Percentiles rank a stretch among this genome's conserved stretches.
These are phyloP conservation scores for Blastobotrys mokoenaii DNA, from an alignment of 805 yeast genomes.

Conservation along the genomic window DNA sequence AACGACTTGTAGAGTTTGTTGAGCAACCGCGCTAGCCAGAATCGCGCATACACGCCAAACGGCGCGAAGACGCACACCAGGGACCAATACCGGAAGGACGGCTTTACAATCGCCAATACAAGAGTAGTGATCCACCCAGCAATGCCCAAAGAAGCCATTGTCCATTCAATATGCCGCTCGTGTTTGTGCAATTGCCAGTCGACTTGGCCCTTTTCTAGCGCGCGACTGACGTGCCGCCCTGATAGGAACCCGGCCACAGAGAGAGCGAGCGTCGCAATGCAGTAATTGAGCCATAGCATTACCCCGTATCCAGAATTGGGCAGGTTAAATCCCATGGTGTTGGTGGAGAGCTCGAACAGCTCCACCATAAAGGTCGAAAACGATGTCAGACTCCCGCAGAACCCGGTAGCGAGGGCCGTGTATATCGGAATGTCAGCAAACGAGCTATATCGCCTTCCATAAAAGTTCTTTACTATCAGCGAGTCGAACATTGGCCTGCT, in stretches of 20 bases:
- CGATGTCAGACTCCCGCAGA: constrained; percentile 77
- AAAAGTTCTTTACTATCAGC: not conserved
- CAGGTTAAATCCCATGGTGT: constrained; percentile 25
- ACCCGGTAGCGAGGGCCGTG: constrained; percentile 64
- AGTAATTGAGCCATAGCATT: constrained; percentile 62
- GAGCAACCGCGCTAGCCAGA: constrained; percentile 39
- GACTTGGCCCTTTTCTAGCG: not conserved
- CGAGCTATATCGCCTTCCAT: constrained; percentile 8
- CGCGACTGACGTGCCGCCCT: constrained; percentile 44
- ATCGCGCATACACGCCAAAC: constrained; percentile 57
- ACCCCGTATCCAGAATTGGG: constrained; percentile 74
- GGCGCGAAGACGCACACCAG: constrained; percentile 62
- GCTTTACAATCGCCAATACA: constrained; percentile 33
- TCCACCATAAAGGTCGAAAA: constrained; percentile 60
- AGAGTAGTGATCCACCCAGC: constrained; percentile 31
- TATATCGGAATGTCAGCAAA: constrained; percentile 43
- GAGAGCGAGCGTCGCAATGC: constrained; percentile 49
- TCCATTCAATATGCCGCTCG: constrained; percentile 26
- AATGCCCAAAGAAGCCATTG: constrained; percentile 26
- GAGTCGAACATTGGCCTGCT: constrained; percentile 2
- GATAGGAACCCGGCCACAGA: constrained; percentile 50
- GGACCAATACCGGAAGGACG: constrained; percentile 61
- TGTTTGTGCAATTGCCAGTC: constrained; percentile 12
- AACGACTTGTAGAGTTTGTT: constrained; percentile 47
- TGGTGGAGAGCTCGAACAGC: constrained; percentile 41